phyloP scores from a whole-genome alignment of 805 yeast species.

The Metschnikowia lochheadii region DNA sequence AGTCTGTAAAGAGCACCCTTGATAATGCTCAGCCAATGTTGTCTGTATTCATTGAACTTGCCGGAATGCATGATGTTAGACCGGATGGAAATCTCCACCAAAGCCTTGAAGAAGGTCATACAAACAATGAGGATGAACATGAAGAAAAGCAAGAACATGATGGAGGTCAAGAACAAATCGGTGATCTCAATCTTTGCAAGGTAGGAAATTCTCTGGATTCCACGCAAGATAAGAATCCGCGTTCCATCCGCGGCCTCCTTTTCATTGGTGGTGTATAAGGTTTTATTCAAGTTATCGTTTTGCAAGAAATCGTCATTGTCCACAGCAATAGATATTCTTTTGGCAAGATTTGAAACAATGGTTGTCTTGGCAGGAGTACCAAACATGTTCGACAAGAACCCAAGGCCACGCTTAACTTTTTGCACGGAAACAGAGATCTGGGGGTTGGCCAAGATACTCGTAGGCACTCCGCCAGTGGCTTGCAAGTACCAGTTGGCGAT shows the following conservation, averaged over 20 bases:
- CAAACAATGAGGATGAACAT: constrained; percentile 56
- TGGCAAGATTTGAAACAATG: constrained; percentile 13
- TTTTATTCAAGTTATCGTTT: constrained; percentile 37
- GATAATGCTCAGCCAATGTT: constrained; percentile 76
- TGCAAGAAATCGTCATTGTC: constrained; percentile 46
- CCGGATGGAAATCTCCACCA: constrained; percentile 58
- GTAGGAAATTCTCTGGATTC: constrained; percentile 88
- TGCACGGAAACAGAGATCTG: constrained; percentile 84
- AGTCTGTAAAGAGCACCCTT: constrained; percentile 88
- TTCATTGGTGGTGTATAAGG: constrained; percentile 69
- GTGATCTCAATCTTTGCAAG: constrained; percentile 83
- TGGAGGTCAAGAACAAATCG: constrained; percentile 78
- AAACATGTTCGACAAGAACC: constrained; percentile 7
- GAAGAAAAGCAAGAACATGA: constrained; percentile 77
- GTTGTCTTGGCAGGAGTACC: constrained; percentile 3
- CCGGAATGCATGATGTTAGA: constrained; percentile 56
- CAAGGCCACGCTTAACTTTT: constrained; percentile 26
- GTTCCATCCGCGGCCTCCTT: constrained; percentile 52
- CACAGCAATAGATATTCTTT: constrained; percentile 32
- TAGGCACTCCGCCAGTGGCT: constrained; percentile 85
- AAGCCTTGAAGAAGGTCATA: constrained; percentile 62
- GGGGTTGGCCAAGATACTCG: constrained; percentile 65
- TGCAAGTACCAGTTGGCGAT: constrained; percentile 94
- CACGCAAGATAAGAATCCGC: constrained; percentile 78
- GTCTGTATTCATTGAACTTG: constrained; percentile 72